A percentile compares a stretch with the other conserved stretches of the same genome.
phyloP scores from a whole-genome alignment of 257 asterid species.

The Penstemon newberryi region DNA sequence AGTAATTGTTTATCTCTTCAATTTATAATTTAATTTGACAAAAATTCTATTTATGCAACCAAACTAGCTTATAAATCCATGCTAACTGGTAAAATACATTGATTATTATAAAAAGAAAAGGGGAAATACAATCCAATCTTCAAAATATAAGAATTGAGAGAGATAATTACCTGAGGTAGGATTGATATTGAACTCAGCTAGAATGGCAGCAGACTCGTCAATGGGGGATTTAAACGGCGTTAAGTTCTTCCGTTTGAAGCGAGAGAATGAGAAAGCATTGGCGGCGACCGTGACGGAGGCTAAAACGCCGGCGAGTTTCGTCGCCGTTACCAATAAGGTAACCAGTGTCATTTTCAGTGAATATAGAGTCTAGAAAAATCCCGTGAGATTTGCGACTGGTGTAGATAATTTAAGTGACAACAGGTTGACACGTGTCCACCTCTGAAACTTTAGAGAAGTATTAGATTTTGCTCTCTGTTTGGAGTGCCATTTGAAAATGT shows the following conservation, averaged over 20 bases:
- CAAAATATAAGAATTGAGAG: not conserved
- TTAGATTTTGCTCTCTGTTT: too few species aligned
- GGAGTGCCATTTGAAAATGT: too few species aligned
- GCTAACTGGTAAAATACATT: too few species aligned
- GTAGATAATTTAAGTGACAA: too few species aligned
- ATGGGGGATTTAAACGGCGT: slow-evolving; percentile 65
- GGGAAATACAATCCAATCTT: not conserved
- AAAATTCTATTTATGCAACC: too few species aligned
- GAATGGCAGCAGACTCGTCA: slow-evolving; percentile 65
- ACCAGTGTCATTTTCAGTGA: slow-evolving; percentile 44
- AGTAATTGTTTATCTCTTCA: too few species aligned
- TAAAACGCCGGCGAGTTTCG: slow-evolving; percentile 83
- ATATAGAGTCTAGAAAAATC: too few species aligned
- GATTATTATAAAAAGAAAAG: not conserved
- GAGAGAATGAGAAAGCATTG: slow-evolving; percentile 69
- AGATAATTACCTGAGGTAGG: slow-evolving; percentile 42
- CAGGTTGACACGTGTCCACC: too few species aligned
- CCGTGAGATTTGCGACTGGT: too few species aligned
- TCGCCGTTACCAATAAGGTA: slow-evolving; percentile 59
- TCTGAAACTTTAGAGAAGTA: too few species aligned
- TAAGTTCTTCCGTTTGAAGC: slow-evolving; percentile 60
- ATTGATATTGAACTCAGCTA: slow-evolving; percentile 60
- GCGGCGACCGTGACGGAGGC: slow-evolving; percentile 82
- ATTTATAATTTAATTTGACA: too few species aligned
- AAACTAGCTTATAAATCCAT: too few species aligned